Percentiles rank a stretch among this genome's conserved stretches.
Conservation (phyloP, 2,329 filamentous ascomycete genomes). For the Phialophora verrucosa region DNA sequence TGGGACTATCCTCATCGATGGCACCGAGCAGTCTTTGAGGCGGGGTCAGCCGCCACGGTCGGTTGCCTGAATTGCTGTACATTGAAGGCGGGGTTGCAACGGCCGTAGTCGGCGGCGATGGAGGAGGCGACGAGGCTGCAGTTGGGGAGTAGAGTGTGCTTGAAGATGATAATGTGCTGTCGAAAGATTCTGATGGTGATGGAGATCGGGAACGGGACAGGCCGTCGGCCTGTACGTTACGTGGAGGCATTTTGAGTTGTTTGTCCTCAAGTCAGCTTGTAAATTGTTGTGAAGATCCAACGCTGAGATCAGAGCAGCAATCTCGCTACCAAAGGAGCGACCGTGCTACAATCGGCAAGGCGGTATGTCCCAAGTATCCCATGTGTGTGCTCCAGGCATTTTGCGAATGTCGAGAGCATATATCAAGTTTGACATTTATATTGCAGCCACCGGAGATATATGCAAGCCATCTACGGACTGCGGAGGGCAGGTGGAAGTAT, state of each 20-base stretch:
- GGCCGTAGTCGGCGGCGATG: conserved; percentile 17
- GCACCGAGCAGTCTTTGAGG: conserved; percentile 30
- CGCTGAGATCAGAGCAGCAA: conserved; percentile 5
- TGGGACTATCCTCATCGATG: conserved; percentile 33
- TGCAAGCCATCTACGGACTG: not conserved
- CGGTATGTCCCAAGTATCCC: not conserved
- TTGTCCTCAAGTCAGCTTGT: not conserved
- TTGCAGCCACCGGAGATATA: conserved; percentile 1
- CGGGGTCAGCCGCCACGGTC: conserved; percentile 22
- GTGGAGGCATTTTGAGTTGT: conserved; percentile 18
- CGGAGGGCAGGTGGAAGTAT: not conserved
- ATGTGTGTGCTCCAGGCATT: not conserved
- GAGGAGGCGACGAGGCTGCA: conserved; percentile 6
- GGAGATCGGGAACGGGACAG: conserved; percentile 22
- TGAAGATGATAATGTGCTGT: conserved; percentile 26
- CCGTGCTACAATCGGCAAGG: not conserved
- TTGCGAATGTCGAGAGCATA: not conserved
- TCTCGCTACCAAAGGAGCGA: conserved; percentile 4
- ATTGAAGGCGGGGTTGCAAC: conserved; percentile 9
- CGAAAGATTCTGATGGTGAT: conserved; percentile 26
- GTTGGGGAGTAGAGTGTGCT: conserved; percentile 21
- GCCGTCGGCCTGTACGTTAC: conserved; percentile 13
- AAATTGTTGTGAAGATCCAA: conserved; percentile 8
- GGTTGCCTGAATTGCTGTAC: conserved; percentile 23
- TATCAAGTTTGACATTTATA: not conserved